phyloP scores from a whole-genome alignment of 169 alveolate genomes.

The Plasmodium gallinaceum region DNA sequence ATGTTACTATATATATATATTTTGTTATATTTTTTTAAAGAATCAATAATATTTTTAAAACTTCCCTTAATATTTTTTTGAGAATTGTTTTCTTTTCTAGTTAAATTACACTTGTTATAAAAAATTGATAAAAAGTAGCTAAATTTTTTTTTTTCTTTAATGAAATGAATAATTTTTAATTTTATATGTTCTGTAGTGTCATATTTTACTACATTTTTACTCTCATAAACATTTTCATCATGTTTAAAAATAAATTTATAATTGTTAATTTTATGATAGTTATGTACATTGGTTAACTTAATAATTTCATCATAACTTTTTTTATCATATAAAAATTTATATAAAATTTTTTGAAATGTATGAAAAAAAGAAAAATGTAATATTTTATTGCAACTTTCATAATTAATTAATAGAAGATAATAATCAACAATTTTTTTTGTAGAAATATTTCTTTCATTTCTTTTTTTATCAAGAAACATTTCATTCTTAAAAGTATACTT shows the following conservation, averaged over 20 bases:
- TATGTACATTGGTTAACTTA: background rate
- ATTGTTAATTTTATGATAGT: too few species aligned
- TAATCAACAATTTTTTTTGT: slow-evolving; percentile 55
- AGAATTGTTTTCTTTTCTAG: background rate
- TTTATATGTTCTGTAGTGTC: background rate
- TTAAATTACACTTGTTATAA: background rate
- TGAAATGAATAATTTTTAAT: background rate
- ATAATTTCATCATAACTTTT: background rate
- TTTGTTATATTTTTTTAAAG: background rate
- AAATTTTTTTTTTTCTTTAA: slow-evolving; percentile 10
- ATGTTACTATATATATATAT: slow-evolving; percentile 18
- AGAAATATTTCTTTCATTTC: background rate
- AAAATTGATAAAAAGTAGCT: background rate
- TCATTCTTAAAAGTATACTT: background rate
- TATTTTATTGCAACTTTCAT: background rate
- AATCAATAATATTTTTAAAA: slow-evolving; percentile 5
- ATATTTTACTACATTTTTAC: too few species aligned
- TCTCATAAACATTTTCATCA: too few species aligned
- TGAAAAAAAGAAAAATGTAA: slow-evolving; percentile 6
- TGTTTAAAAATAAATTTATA: too few species aligned
- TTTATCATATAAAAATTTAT: background rate
- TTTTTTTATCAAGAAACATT: background rate
- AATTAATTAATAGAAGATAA: slow-evolving; percentile 19
- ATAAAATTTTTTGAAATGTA: background rate
- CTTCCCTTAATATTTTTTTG: background rate